Conservation (phyloP, 768 basidiomycete genomes). For the Boletus pseudo-olivaceus region DNA sequence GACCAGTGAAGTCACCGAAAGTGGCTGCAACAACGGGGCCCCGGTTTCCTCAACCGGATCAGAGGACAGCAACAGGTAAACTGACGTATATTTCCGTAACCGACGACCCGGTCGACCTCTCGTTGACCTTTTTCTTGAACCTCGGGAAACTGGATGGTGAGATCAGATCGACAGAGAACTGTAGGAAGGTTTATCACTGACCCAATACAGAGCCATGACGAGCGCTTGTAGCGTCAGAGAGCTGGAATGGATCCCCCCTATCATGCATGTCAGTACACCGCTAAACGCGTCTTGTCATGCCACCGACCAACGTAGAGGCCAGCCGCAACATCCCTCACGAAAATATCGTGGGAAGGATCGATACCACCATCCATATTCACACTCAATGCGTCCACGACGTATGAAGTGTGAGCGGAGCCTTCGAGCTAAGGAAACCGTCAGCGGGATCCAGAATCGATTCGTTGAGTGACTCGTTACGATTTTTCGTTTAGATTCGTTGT, state of each 20-base stretch:
- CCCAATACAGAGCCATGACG: not conserved
- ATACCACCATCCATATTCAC: not conserved
- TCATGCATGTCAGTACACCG: not conserved
- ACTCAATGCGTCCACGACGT: not conserved
- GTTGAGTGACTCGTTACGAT: not conserved
- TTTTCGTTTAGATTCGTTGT: slow-evolving; percentile 1
- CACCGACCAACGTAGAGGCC: slow-evolving; percentile 1
- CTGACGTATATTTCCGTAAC: slow-evolving; percentile 5
- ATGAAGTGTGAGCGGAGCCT: not conserved
- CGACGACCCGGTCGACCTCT: not conserved
- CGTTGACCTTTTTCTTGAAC: slow-evolving; percentile 1
- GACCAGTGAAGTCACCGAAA: not conserved
- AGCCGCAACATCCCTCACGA: slow-evolving; percentile 2
- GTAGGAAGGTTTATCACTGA: not conserved
- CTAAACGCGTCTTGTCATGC: not conserved
- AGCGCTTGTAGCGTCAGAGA: slow-evolving; percentile 3
- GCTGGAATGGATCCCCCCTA: slow-evolving; percentile 1
- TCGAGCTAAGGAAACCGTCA: not conserved
- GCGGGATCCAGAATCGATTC: not conserved
- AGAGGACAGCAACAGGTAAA: not conserved
- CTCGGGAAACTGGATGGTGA: not conserved
- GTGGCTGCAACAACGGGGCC: not conserved
- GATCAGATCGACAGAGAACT: not conserved
- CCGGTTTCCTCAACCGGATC: not conserved
- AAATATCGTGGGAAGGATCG: not conserved